These are phyloP conservation scores for Clavispora santaluciae DNA, from an alignment of 805 yeast genomes.

Conservation along the genomic window DNA sequence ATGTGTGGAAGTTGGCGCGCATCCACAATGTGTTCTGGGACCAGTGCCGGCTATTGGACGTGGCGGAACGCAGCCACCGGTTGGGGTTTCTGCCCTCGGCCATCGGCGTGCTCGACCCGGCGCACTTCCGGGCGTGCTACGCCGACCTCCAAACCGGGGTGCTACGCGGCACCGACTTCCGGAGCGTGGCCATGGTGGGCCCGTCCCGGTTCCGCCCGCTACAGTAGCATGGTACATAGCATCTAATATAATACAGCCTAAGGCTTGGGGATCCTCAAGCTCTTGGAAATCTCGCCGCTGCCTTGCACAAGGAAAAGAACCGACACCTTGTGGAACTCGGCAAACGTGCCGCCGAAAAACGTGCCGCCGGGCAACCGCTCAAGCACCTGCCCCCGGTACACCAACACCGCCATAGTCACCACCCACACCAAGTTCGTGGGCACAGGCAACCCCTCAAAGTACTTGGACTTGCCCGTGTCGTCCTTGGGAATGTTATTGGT, in stretches of 20 bases:
- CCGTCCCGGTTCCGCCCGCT: neutral
- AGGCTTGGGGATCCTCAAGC: constrained; percentile 87
- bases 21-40: constrained; percentile 37
- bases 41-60: constrained; percentile 23
- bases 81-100: constrained; percentile 20
- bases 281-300: constrained; percentile 86
- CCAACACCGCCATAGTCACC: constrained; percentile 62
- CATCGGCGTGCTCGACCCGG: constrained; percentile 38
- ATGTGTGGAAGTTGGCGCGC: constrained; percentile 19
- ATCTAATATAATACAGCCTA: constrained; percentile 16
- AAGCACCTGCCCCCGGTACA: constrained; percentile 45
- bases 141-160: constrained; percentile 24
- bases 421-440: constrained; percentile 84
- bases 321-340: constrained; percentile 73
- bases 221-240: neutral
- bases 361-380: constrained; percentile 64
- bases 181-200: constrained; percentile 17
- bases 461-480: constrained; percentile 76
- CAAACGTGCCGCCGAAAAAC: constrained; percentile 46
- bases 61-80: constrained; percentile 28
- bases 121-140: constrained; percentile 26
- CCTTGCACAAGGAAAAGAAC: constrained; percentile 72
- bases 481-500: constrained; percentile 92
- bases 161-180: constrained; percentile 20
- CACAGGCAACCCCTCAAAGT: constrained; percentile 94